These are phyloP conservation scores for Colletotrichum orbiculare DNA, from an alignment of 2,329 filamentous ascomycete genomes.

Conservation along the genomic window DNA sequence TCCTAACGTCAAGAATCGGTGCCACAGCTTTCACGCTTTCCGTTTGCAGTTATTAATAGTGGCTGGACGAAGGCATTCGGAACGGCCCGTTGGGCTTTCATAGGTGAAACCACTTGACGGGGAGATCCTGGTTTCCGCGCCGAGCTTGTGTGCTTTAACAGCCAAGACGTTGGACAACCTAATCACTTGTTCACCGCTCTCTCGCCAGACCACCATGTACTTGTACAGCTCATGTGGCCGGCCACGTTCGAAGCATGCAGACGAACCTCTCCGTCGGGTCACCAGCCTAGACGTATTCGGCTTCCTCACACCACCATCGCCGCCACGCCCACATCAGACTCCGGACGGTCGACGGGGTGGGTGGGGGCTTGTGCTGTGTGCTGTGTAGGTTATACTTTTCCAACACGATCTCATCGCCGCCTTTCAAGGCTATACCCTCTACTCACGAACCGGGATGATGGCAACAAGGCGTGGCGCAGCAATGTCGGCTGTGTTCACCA, in stretches of 20 bases:
- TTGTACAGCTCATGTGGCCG: background rate
- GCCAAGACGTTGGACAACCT: constrained; percentile 19
- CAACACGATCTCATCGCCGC: constrained; percentile 1
- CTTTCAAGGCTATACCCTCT: background rate
- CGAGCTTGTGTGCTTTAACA: constrained; percentile 12
- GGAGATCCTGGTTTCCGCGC: background rate
- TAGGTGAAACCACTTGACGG: constrained; percentile 12
- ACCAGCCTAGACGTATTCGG: background rate
- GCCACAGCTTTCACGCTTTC: no score
- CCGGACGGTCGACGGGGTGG: constrained; percentile 20
- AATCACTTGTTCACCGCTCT: background rate
- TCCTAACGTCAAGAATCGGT: background rate
- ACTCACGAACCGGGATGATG: constrained; percentile 13
- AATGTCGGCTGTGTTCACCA: background rate
- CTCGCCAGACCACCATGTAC: no score
- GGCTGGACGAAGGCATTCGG: constrained; percentile 25
- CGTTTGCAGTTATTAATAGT: background rate
- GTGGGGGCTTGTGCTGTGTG: background rate
- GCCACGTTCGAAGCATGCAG: constrained; percentile 13
- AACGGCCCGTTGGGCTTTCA: constrained; percentile 30
- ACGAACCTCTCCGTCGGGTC: constrained; percentile 25
- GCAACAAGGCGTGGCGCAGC: constrained; percentile 18
- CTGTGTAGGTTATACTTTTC: background rate
- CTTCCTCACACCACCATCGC: background rate
- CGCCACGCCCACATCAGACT: background rate